Conservation (phyloP, 2,329 filamentous ascomycete genomes). For the Ophiostoma novo-ulmi region DNA sequence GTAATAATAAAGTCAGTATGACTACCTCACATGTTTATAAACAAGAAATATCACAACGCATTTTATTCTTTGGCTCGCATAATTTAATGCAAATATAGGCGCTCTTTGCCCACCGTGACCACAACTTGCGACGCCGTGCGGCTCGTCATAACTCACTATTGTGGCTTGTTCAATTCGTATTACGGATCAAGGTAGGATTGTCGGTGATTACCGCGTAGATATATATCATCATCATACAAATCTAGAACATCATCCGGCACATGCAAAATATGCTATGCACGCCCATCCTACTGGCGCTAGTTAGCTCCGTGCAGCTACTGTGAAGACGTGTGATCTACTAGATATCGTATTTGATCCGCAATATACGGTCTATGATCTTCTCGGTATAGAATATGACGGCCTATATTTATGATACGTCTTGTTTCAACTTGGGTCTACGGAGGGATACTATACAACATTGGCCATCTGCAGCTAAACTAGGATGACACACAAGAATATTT, state of each 20-base stretch:
- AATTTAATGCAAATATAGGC: background rate
- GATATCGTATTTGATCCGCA: background rate
- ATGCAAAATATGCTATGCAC: too few species aligned
- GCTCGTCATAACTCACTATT: background rate
- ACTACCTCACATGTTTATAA: too few species aligned
- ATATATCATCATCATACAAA: too few species aligned
- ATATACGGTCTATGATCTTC: background rate
- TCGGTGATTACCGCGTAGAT: too few species aligned
- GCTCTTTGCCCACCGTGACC: background rate
- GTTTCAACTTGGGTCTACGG: background rate
- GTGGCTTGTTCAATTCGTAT: too few species aligned
- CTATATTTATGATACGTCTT: background rate
- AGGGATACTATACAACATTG: background rate
- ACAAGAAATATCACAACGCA: too few species aligned
- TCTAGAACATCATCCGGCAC: too few species aligned
- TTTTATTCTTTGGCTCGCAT: background rate
- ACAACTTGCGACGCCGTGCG: background rate
- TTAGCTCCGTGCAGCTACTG: too few species aligned
- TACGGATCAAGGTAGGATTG: too few species aligned
- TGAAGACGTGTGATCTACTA: too few species aligned
- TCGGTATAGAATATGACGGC: background rate
- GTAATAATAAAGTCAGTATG: too few species aligned
- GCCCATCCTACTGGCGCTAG: too few species aligned
- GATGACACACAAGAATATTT: background rate
- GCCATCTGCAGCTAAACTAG: conserved; percentile 4